These are phyloP conservation scores for Pichia sp. DNA, from an alignment of 1,139 yeast genomes.

Conservation along the genomic window DNA sequence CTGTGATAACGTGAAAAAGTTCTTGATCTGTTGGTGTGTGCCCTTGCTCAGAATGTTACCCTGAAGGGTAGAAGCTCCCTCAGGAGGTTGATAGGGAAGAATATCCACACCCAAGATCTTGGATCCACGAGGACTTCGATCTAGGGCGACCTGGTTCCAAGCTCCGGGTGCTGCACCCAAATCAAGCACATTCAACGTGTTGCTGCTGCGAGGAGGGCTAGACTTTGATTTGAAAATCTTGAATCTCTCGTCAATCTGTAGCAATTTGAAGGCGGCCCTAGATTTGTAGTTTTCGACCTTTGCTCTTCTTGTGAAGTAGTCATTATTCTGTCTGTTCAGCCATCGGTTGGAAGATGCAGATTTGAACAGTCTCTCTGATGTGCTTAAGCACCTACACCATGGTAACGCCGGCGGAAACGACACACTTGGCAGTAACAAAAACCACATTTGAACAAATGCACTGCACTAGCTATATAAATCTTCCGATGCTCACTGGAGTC, in stretches of 20 bases:
- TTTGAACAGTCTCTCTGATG: not conserved
- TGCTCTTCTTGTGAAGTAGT: slow-evolving; percentile 63
- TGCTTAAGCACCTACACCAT: not conserved
- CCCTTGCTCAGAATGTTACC: slow-evolving; percentile 73
- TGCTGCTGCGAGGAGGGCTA: not conserved
- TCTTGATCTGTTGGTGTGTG: slow-evolving; percentile 59
- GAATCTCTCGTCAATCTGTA: slow-evolving; percentile 64
- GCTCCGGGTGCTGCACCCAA: slow-evolving; percentile 96
- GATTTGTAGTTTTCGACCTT: slow-evolving; percentile 62
- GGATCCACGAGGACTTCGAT: slow-evolving; percentile 53
- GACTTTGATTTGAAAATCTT: slow-evolving; percentile 41
- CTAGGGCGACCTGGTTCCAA: slow-evolving; percentile 82
- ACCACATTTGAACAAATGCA: not conserved
- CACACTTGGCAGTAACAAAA: not conserved
- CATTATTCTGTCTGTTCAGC: slow-evolving; percentile 66
- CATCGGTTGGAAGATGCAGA: slow-evolving; percentile 61
- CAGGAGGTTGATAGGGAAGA: slow-evolving; percentile 71
- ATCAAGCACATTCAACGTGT: slow-evolving; percentile 60
- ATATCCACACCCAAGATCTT: slow-evolving; percentile 82
- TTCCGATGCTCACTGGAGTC: too few species aligned
- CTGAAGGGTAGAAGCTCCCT: slow-evolving; percentile 75
- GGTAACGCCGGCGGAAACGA: not conserved
- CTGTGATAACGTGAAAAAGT: slow-evolving; percentile 46
- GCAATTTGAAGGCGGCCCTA: slow-evolving; percentile 84
- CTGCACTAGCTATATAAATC: too few species aligned